A percentile compares a stretch with the other conserved stretches of the same genome.
Conservation (phyloP, 2,329 filamentous ascomycete genomes). For the Fusarium succisae region DNA sequence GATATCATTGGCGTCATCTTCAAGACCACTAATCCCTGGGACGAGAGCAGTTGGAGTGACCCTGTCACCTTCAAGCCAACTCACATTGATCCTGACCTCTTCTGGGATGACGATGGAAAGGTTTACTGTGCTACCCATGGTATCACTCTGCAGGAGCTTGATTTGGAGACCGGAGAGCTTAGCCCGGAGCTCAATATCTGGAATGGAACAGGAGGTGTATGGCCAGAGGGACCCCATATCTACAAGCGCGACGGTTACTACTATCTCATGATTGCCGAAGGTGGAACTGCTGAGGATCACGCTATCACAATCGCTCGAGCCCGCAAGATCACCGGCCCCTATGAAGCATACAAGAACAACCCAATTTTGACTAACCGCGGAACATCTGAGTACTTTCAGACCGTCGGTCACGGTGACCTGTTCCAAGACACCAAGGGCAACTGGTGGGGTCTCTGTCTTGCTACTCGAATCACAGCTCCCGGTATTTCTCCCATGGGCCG, state of each 20-base stretch:
- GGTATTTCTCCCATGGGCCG: conserved; percentile 56
- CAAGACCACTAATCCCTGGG: conserved; percentile 31
- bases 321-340: conserved; percentile 48
- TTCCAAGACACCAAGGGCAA: conserved; percentile 49
- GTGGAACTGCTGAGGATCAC: conserved; percentile 53
- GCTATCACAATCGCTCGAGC: conserved; percentile 50
- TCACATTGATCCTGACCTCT: conserved; percentile 55
- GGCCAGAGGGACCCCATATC: conserved; percentile 64
- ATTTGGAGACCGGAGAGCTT: conserved; percentile 10
- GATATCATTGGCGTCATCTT: conserved; percentile 26
- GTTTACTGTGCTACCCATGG: conserved; percentile 57
- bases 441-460: conserved; percentile 59
- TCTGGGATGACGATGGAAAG: conserved; percentile 66
- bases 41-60: conserved; percentile 39
- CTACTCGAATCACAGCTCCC: conserved; percentile 29
- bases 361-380: conserved; percentile 50
- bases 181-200: conserved; percentile 52
- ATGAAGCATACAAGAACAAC: conserved; percentile 48
- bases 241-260: conserved; percentile 52
- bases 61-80: conserved; percentile 38
- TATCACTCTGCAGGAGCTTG: conserved; percentile 37
- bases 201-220: conserved; percentile 57
- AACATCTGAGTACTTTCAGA: conserved; percentile 45
- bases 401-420: conserved; percentile 46
- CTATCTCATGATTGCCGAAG: conserved; percentile 57